These are phyloP conservation scores for Alloteropsis angusta DNA, from an alignment of 202 grass and related monocot genomes.

Conservation along the genomic window DNA sequence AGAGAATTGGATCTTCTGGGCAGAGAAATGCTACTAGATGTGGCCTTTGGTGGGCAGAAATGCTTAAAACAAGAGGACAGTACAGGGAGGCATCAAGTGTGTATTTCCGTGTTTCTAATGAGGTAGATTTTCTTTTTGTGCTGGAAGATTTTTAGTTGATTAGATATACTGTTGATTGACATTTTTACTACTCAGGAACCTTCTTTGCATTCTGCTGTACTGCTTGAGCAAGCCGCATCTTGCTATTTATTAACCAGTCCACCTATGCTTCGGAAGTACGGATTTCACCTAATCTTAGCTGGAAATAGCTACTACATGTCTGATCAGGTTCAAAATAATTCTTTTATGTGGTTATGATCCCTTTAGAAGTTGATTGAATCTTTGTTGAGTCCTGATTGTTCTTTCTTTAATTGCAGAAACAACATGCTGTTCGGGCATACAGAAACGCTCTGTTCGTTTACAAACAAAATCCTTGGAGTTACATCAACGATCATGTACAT, in stretches of 20 bases:
- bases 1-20: slow-evolving; percentile 79
- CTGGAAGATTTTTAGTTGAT: too few relatives aligned
- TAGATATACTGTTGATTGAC: slow-evolving; percentile 28
- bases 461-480: slow-evolving; percentile 89
- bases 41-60: slow-evolving; percentile 98
- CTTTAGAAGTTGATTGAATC: slow-evolving; percentile 9
- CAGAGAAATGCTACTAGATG: slow-evolving; percentile 94
- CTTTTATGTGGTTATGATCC: neutral
- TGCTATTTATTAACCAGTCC: slow-evolving; percentile 85
- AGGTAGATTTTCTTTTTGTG: slow-evolving; percentile 44
- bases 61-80: slow-evolving; percentile 83
- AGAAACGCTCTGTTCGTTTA: slow-evolving; percentile 92
- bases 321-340: slow-evolving; percentile 68
- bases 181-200: slow-evolving; percentile 59
- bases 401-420: slow-evolving; percentile 53
- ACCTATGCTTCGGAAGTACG: slow-evolving; percentile 91
- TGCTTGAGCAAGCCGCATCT: slow-evolving; percentile 93
- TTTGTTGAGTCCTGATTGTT: slow-evolving; percentile 13
- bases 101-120: slow-evolving; percentile 93
- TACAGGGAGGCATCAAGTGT: slow-evolving; percentile 80
- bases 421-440: slow-evolving; percentile 89
- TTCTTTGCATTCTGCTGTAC: slow-evolving; percentile 82
- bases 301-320: slow-evolving; percentile 81
- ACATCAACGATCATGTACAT: slow-evolving; percentile 97
- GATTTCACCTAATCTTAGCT: slow-evolving; percentile 96